Conservation (phyloP, 2,329 filamentous ascomycete genomes). For the Metarhizium humberi region DNA sequence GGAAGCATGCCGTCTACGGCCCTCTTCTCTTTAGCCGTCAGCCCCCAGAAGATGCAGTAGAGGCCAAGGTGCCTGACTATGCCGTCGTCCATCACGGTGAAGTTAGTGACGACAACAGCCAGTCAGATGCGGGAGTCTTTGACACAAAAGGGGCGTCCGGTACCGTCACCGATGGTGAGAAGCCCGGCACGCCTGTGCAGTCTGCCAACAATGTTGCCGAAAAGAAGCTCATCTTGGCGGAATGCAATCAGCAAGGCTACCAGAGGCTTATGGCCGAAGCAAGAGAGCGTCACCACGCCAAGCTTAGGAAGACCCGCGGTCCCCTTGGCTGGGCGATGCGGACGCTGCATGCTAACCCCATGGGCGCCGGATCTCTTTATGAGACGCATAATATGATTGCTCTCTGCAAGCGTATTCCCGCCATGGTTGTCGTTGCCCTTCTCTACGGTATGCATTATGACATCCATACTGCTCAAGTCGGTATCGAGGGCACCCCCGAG, state of each 20-base stretch:
- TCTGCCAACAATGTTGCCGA: slow-evolving; percentile 20
- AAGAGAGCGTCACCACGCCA: slow-evolving; percentile 49
- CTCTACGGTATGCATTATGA: slow-evolving; percentile 76
- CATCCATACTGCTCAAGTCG: slow-evolving; percentile 45
- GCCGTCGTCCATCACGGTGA: slow-evolving; percentile 62
- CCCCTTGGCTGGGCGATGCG: slow-evolving; percentile 81
- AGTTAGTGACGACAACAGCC: slow-evolving; percentile 12
- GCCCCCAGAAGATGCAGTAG: slow-evolving; percentile 39
- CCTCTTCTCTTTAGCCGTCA: slow-evolving; percentile 56
- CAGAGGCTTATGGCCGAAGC: slow-evolving; percentile 50
- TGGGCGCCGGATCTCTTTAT: slow-evolving; percentile 65
- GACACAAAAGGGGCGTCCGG: slow-evolving; percentile 14
- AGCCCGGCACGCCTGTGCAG: slow-evolving; percentile 5
- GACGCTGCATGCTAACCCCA: slow-evolving; percentile 61
- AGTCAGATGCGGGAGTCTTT: slow-evolving; percentile 13
- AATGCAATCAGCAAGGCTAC: slow-evolving; percentile 45
- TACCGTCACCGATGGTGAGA: not conserved
- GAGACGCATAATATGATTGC: slow-evolving; percentile 62
- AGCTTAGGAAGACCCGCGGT: slow-evolving; percentile 51
- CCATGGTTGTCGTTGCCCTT: slow-evolving; percentile 49
- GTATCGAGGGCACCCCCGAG: slow-evolving; percentile 13
- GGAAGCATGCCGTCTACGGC: slow-evolving; percentile 52
- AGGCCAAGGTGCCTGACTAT: slow-evolving; percentile 61
- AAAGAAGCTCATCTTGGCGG: slow-evolving; percentile 35
- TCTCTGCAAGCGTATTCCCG: slow-evolving; percentile 56